Percentiles rank a stretch among this genome's conserved stretches.
Evolutionary conservation across 441 rosid genomes (phyloP).

Genomic region (Geranium incanum): DNA sequence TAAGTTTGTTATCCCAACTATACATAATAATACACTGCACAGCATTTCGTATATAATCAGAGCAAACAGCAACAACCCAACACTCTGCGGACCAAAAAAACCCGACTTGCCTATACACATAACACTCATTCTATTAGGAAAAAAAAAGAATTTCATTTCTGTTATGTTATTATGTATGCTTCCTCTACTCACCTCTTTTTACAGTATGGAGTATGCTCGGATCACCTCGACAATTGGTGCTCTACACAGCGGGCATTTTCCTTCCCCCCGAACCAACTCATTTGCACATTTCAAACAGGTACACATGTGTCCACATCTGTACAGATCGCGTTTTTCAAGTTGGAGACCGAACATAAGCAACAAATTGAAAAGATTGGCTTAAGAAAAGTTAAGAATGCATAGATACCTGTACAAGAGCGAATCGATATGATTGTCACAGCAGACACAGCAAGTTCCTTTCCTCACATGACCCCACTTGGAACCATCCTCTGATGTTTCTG

Average conservation of each 20-base stretch:
- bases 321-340: background rate
- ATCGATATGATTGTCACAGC: conserved; percentile 91
- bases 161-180: background rate
- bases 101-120: background rate
- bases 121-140: background rate
- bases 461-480: conserved; percentile 80
- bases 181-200: conserved; percentile 21
- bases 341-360: background rate
- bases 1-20: background rate
- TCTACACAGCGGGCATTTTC: conserved; percentile 91
- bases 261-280: conserved; percentile 74
- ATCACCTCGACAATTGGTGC: conserved; percentile 91
- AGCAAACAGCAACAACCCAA: background rate
- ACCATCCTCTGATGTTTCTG: conserved; percentile 79
- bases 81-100: background rate
- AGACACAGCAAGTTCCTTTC: conserved; percentile 91
- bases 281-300: conserved; percentile 89
- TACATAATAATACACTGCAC: background rate
- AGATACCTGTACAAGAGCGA: conserved; percentile 81
- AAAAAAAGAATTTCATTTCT: too few species aligned
- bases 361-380: background rate
- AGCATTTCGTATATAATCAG: background rate
- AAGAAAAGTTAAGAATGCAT: background rate
- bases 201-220: conserved; percentile 89
- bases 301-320: conserved; percentile 99